A percentile compares a stretch with the other conserved stretches of the same genome.
Conservation (phyloP, 2,329 filamentous ascomycete genomes). For the Mycogone perniciosa region DNA sequence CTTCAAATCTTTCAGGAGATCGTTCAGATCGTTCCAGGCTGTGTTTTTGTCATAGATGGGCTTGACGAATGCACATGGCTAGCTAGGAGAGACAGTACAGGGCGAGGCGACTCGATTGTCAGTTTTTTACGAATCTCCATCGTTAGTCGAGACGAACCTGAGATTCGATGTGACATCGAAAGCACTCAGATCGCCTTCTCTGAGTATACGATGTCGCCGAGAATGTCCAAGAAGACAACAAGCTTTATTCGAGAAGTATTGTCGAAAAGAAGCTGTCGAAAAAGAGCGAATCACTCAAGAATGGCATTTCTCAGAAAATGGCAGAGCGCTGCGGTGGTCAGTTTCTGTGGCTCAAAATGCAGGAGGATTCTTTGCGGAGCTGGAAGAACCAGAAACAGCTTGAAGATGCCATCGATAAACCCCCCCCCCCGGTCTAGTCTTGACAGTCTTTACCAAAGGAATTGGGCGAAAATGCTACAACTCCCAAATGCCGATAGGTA, state of each 20-base stretch:
- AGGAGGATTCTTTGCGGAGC: conserved; percentile 19
- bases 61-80: conserved; percentile 28
- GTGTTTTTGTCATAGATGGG: conserved; percentile 25
- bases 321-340: conserved; percentile 25
- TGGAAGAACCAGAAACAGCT: conserved; percentile 25
- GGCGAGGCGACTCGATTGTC: conserved; percentile 3
- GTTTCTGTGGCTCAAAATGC: conserved; percentile 29
- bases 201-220: conserved; percentile 18
- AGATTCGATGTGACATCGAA: conserved; percentile 18
- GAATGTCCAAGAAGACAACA: conserved; percentile 21
- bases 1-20: conserved; percentile 18
- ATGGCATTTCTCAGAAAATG: conserved; percentile 20
- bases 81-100: neutral
- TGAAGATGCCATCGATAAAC: conserved; percentile 20
- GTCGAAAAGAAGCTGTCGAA: conserved; percentile 24
- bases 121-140: conserved; percentile 23
- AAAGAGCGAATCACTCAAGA: conserved; percentile 16
- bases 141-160: conserved; percentile 20
- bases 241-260: conserved; percentile 19
- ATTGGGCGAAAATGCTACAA: conserved; percentile 21
- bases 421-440: conserved; percentile 24
- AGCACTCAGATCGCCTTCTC: neutral
- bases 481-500: conserved; percentile 12
- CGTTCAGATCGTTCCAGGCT: conserved; percentile 12
- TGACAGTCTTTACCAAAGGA: conserved; percentile 23